phyloP scores from a whole-genome alignment of 331 rosid species.

The Quercus phellos region DNA sequence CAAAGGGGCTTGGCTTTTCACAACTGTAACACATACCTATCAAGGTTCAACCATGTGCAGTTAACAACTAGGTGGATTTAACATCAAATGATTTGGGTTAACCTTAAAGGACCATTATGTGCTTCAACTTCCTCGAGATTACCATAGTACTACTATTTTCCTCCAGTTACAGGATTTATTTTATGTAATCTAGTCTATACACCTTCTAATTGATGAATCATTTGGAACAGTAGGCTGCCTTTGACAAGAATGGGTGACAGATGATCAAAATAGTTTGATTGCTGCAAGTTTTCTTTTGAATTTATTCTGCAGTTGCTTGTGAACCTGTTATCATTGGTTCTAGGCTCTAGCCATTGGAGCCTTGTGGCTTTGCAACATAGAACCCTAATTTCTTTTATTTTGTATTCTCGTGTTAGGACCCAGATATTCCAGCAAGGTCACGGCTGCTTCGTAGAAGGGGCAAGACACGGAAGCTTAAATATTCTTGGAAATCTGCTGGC shows the following conservation, averaged over 20 bases:
- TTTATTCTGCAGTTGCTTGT: constrained; percentile 11
- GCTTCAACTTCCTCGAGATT: neutral
- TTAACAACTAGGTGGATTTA: neutral
- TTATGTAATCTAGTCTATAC: neutral
- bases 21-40: neutral
- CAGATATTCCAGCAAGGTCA: constrained; percentile 59
- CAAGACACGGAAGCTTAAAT: constrained; percentile 56
- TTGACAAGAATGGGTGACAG: neutral
- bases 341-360: constrained; percentile 8
- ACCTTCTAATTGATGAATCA: neutral
- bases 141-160: neutral
- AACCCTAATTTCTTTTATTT: neutral
- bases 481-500: constrained; percentile 76
- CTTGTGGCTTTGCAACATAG: constrained; percentile 12
- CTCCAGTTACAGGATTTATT: neutral
- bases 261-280: constrained; percentile 1
- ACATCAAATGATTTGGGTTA: too few species aligned
- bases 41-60: neutral
- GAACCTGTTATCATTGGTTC: constrained; percentile 8
- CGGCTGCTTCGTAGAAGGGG: constrained; percentile 49
- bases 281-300: neutral
- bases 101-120: neutral
- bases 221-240: neutral
- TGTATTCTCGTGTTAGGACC: constrained; percentile 46
- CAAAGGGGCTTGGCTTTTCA: neutral